phyloP scores from a whole-genome alignment of 2,329 filamentous ascomycete genomes.

The Neopestalotiopsis rosae region DNA sequence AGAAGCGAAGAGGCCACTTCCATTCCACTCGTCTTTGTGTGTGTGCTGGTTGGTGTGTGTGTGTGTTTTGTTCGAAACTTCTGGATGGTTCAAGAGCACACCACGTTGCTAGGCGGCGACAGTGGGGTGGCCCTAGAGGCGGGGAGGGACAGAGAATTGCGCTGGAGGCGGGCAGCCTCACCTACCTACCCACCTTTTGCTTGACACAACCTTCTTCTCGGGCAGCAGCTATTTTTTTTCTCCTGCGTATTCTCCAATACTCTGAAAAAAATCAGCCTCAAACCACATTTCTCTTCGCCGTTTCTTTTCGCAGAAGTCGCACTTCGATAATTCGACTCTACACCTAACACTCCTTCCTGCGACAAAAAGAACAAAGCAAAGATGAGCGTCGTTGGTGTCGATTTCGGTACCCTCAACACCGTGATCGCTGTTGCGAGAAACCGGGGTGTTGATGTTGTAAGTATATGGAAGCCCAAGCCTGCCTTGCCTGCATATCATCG shows the following conservation, averaged over 20 bases:
- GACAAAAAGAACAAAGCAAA: slow-evolving; percentile 14
- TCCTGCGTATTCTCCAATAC: neutral
- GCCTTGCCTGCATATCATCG: slow-evolving; percentile 18
- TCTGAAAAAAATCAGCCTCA: slow-evolving; percentile 3
- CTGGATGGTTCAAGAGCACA: slow-evolving; percentile 20
- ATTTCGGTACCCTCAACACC: slow-evolving; percentile 96
- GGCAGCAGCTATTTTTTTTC: slow-evolving; percentile 13
- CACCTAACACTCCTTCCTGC: neutral
- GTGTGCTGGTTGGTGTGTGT: neutral
- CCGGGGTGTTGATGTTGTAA: slow-evolving; percentile 97
- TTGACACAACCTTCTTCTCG: slow-evolving; percentile 12
- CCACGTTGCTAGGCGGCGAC: neutral
- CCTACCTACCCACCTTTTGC: slow-evolving; percentile 19
- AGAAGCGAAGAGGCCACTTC: neutral
- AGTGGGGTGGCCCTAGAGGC: slow-evolving; percentile 20
- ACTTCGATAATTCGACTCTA: neutral
- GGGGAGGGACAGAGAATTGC: slow-evolving; percentile 15
- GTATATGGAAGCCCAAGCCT: slow-evolving; percentile 49
- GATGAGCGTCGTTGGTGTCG: slow-evolving; percentile 65
- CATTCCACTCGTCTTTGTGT: neutral
- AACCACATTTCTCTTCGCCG: slow-evolving; percentile 8
- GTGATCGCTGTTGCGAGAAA: slow-evolving; percentile 97
- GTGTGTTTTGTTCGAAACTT: slow-evolving; percentile 20
- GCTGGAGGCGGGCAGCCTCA: slow-evolving; percentile 18
- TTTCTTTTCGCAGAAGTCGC: slow-evolving; percentile 12